phyloP scores from a whole-genome alignment of 768 basidiomycete species.

The Leucocoprinus birnbaumii region DNA sequence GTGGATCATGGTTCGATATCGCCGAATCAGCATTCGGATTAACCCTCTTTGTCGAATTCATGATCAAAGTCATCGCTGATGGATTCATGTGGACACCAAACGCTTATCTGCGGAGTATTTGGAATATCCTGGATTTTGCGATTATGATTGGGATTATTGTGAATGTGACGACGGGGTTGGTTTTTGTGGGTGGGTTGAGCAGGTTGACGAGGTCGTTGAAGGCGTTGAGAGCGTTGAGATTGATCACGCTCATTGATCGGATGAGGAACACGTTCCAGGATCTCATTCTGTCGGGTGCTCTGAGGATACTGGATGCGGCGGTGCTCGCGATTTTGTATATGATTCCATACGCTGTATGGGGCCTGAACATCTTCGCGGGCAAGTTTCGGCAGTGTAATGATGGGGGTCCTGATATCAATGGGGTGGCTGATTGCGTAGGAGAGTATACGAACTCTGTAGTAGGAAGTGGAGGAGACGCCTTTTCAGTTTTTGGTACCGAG shows the following conservation, averaged over 20 bases:
- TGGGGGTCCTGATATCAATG: conserved; percentile 38
- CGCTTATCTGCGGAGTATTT: conserved; percentile 87
- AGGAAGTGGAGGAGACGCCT: conserved; percentile 52
- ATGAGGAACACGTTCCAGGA: conserved; percentile 87
- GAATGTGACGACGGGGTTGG: conserved; percentile 68
- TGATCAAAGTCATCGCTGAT: conserved; percentile 90
- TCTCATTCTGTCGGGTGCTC: conserved; percentile 81
- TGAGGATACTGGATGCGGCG: conserved; percentile 86
- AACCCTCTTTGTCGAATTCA: conserved; percentile 73
- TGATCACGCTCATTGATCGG: conserved; percentile 85
- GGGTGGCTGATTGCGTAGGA: conserved; percentile 63
- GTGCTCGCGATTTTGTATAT: conserved; percentile 87
- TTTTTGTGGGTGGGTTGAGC: conserved; percentile 76
- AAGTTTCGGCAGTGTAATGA: conserved; percentile 87
- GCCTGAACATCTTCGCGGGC: conserved; percentile 89
- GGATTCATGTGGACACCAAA: conserved; percentile 90
- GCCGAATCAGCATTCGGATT: conserved; percentile 72
- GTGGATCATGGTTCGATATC: conserved; percentile 85
- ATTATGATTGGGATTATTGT: conserved; percentile 77
- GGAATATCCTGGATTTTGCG: conserved; percentile 89
- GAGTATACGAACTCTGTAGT: conserved; percentile 70
- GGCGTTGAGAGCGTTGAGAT: conserved; percentile 81
- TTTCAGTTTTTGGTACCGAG: conserved; percentile 77
- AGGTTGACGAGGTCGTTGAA: conserved; percentile 85
- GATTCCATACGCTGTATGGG: conserved; percentile 93